phyloP scores from a whole-genome alignment of 768 basidiomycete species.

The Crucibulum laeve region DNA sequence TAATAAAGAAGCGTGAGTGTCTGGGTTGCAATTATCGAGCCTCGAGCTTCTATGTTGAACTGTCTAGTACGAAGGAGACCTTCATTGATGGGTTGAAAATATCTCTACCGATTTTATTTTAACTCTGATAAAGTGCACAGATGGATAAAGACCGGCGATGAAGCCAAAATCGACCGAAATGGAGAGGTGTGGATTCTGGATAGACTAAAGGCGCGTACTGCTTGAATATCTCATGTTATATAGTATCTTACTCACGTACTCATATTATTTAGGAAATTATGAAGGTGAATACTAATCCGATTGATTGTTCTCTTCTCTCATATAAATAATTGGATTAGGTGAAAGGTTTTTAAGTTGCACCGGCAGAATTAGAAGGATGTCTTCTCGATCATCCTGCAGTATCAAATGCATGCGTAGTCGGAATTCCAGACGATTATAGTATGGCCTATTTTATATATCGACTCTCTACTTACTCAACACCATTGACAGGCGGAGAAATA shows the following conservation, averaged over 20 bases:
- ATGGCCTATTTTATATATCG: constrained; percentile 9
- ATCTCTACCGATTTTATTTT: background rate
- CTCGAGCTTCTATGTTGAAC: background rate
- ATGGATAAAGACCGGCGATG: constrained; percentile 69
- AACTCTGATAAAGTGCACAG: constrained; percentile 23
- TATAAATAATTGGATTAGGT: constrained; percentile 38
- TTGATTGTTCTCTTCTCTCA: background rate
- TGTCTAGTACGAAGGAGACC: constrained; percentile 58
- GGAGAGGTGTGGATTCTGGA: constrained; percentile 59
- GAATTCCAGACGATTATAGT: constrained; percentile 64
- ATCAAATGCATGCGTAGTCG: constrained; percentile 59
- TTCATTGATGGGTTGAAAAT: constrained; percentile 55
- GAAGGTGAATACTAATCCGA: constrained; percentile 23
- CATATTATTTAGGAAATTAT: constrained; percentile 34
- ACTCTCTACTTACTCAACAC: background rate
- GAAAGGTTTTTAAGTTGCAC: constrained; percentile 70
- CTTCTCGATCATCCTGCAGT: constrained; percentile 59
- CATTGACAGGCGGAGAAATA: constrained; percentile 49
- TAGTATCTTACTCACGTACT: background rate
- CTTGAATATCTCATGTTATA: background rate
- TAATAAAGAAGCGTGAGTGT: constrained; percentile 57
- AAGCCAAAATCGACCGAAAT: constrained; percentile 49
- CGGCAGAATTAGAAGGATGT: constrained; percentile 68
- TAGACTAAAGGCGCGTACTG: constrained; percentile 47
- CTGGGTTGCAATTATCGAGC: background rate